Percentiles rank a stretch among this genome's conserved stretches.
phyloP scores from a whole-genome alignment of 352 stramenopile genomes.

The Globisporangium solare region DNA sequence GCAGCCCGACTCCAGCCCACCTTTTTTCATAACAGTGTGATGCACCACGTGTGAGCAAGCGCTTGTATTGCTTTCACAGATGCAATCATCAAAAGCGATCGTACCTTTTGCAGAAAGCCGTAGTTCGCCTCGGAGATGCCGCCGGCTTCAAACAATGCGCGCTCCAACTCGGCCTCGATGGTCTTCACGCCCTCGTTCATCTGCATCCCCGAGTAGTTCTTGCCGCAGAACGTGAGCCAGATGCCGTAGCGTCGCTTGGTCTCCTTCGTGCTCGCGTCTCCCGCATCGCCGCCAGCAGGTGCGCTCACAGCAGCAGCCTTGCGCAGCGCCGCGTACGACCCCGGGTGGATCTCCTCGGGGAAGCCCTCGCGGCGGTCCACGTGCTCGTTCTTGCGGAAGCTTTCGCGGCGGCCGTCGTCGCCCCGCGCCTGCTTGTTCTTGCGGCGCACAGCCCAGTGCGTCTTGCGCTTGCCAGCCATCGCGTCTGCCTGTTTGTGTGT shows the following conservation, averaged over 20 bases:
- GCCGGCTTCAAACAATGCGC: constrained; percentile 82
- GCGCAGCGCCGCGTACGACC: constrained; percentile 69
- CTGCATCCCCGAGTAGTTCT: constrained; percentile 89
- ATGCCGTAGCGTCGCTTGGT: constrained; percentile 74
- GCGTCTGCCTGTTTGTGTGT: neutral
- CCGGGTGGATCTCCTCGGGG: constrained; percentile 59
- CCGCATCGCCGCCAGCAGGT: neutral
- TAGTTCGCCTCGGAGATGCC: constrained; percentile 88
- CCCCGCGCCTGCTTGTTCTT: constrained; percentile 69
- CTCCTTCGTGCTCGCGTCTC: constrained; percentile 6
- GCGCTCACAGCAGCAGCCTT: too few relatives aligned
- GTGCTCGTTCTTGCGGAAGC: constrained; percentile 11
- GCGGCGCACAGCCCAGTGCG: constrained; percentile 65
- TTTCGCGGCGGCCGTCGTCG: constrained; percentile 20
- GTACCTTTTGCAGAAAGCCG: constrained; percentile 82
- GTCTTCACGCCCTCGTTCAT: constrained; percentile 88
- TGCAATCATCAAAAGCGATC: neutral
- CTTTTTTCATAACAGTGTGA: constrained; percentile 10
- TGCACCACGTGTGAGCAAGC: neutral
- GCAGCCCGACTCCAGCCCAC: constrained; percentile 87
- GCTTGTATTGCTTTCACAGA: too few relatives aligned
- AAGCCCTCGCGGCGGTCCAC: constrained; percentile 53
- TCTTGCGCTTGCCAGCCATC: constrained; percentile 58
- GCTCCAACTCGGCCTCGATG: constrained; percentile 88
- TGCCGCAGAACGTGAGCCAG: constrained; percentile 86